These are phyloP conservation scores for Globisporangium echinulatum DNA, from an alignment of 352 stramenopile species.

Conservation along the genomic window DNA sequence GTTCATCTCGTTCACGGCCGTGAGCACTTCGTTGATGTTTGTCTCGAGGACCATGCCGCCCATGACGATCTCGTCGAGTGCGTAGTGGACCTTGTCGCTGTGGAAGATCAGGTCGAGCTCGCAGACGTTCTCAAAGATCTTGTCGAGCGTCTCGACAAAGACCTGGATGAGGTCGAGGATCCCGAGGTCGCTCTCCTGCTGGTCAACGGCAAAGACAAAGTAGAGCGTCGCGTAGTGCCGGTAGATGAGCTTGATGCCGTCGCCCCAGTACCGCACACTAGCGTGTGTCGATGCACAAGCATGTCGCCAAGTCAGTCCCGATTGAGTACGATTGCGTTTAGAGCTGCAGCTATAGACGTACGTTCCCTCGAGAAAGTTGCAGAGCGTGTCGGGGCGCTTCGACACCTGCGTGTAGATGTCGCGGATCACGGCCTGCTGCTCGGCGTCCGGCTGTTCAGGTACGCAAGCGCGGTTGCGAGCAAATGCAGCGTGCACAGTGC, in stretches of 20 bases:
- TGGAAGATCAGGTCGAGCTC: slow-evolving; percentile 99
- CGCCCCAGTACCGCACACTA: slow-evolving; percentile 89
- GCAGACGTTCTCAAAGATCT: slow-evolving; percentile 99
- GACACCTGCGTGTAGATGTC: slow-evolving; percentile 99
- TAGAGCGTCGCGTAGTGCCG: slow-evolving; percentile 99
- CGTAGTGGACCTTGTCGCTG: slow-evolving; percentile 95
- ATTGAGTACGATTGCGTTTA: neutral
- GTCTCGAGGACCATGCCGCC: slow-evolving; percentile 99
- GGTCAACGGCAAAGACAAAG: slow-evolving; percentile 98
- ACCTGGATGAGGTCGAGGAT: slow-evolving; percentile 99
- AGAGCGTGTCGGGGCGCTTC: slow-evolving; percentile 96
- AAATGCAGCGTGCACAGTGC: neutral
- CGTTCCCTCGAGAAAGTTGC: slow-evolving; percentile 98
- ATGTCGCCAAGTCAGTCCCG: neutral
- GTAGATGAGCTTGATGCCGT: slow-evolving; percentile 99
- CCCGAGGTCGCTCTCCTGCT: slow-evolving; percentile 97
- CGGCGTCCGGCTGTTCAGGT: slow-evolving; percentile 80
- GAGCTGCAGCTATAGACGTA: slow-evolving; percentile 25
- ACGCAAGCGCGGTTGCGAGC: neutral
- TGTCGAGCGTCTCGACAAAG: slow-evolving; percentile 95
- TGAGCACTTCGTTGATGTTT: slow-evolving; percentile 97
- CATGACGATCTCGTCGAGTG: slow-evolving; percentile 99
- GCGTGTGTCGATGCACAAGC: neutral
- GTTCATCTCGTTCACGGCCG: slow-evolving; percentile 96
- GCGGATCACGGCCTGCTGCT: slow-evolving; percentile 96